Evolutionary conservation across 164 flowering plant species (phyloP), one percentile per base, ranked within the genome.

Genomic region (Tetrastigma voinierianum): DNA sequence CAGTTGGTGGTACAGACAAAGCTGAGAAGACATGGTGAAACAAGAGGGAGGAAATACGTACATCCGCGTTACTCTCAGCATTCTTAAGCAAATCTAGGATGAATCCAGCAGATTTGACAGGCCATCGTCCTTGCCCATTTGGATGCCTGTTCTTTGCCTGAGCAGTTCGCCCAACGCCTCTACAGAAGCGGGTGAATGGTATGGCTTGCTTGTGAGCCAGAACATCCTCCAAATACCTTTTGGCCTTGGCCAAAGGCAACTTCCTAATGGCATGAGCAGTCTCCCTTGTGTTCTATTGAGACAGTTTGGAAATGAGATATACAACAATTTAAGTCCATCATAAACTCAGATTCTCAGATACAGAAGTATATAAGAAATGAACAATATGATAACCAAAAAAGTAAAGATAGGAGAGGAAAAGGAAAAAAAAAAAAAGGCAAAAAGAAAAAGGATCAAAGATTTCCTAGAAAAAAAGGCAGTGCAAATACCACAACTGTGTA

Each of bases 61-160:
- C 96, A 63, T 93, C 98, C 17, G 97, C 96, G 80, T 91, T 94
- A 73, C 97, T 94, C 77, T 94, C 98, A 17, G 98, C 97, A 81
- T 90, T 94, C 84, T 91, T 94, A 0, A 94, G 88, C 80, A 91
- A 77, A 72, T 94, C 97, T 11, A 91, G 80, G 44, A 90, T 85
- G 69, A 91, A 91, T 64, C 83, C 84, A 0, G 96, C 98, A 45
- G 98, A 94, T 49, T 94, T 94, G 0, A 66, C 93, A 4, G 98
- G 98, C 98, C 98, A 94, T 43, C 98, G 90, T 21, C 95, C 98
- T 69, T 94, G 98, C 8, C 97, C 98, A 81, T 94, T 94, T 1
- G 97, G 81, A 57, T 94, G 98, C 60, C 93, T 79, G 78, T 77
- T 84, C 80, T 94, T 94, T 16, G 93, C 98, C 67, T 91, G 97